Conservation (phyloP, 306 rosid genomes). For the Fragaria ananassa region DNA sequence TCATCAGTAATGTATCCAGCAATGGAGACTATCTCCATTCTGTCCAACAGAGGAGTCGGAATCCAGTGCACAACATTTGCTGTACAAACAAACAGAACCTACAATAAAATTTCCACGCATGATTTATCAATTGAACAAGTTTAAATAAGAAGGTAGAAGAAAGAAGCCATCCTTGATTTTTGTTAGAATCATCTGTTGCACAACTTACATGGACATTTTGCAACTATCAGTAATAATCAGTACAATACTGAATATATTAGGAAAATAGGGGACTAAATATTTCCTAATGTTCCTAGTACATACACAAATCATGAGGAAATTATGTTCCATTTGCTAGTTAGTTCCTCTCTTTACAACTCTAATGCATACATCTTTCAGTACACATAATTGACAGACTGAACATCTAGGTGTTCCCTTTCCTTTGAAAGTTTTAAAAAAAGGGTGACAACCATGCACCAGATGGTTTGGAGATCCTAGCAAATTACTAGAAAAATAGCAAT, state of each 20-base stretch:
- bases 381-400: background rate
- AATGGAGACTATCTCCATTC: constrained; percentile 90
- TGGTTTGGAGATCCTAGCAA: background rate
- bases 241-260: background rate
- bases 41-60: constrained; percentile 89
- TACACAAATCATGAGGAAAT: background rate
- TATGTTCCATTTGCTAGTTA: background rate
- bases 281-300: background rate
- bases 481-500: background rate
- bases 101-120: constrained; percentile 39
- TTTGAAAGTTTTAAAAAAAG: background rate
- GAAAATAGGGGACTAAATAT: background rate
- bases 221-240: background rate
- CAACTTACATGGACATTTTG: background rate
- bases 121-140: background rate
- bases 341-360: background rate
- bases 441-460: background rate
- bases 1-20: constrained; percentile 97
- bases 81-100: constrained; percentile 99
- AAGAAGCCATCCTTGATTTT: background rate
- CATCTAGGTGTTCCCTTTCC: background rate
- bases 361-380: background rate
- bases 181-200: background rate
- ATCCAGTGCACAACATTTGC: constrained; percentile 89
- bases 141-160: background rate